phyloP scores from a whole-genome alignment of 495 filamentous ascomycete genomes.

The Penicillium pulvis region DNA sequence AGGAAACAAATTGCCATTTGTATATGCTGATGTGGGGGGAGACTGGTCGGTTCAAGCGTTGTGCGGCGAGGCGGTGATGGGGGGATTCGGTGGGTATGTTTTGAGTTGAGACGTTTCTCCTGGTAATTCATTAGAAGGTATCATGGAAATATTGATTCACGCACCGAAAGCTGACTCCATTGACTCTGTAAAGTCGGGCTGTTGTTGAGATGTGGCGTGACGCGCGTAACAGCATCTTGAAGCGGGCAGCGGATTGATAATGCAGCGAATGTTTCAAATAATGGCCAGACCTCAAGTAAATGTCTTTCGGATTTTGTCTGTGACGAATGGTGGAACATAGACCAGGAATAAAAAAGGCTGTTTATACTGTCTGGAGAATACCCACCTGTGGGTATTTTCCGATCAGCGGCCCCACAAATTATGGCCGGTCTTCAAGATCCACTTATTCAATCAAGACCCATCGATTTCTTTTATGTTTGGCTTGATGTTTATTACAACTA shows the following conservation, averaged over 20 bases:
- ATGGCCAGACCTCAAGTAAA: no score
- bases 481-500: no score
- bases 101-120: conserved; percentile 12
- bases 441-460: no score
- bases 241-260: no score
- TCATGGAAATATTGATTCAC: background rate
- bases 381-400: conserved; percentile 2
- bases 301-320: no score
- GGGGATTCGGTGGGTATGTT: conserved; percentile 45
- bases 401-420: background rate
- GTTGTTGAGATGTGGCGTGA: background rate
- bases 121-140: background rate
- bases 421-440: background rate
- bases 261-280: no score
- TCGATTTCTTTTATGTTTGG: no score
- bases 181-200: background rate
- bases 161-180: background rate
- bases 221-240: background rate
- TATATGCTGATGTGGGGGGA: conserved; percentile 81
- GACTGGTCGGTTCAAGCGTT: conserved; percentile 75
- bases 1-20: conserved; percentile 67
- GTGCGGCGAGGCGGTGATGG: conserved; percentile 56
- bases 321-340: background rate
- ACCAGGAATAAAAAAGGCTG: background rate
- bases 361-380: conserved; percentile 5